Conservation (phyloP, 2,329 filamentous ascomycete species). For the Aspergillus glaucus region DNA sequence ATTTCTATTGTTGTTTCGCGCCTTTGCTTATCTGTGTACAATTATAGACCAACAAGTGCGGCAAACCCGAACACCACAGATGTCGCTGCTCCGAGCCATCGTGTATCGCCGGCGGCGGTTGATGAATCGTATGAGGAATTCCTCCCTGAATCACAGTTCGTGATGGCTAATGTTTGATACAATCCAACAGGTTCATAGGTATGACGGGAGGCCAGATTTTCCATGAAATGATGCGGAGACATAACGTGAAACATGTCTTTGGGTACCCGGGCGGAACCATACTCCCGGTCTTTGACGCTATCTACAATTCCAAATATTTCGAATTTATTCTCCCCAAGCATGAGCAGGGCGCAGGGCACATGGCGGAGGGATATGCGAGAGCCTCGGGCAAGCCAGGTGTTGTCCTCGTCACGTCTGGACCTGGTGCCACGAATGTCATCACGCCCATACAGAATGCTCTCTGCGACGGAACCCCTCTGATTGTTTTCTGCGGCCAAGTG, state of each 20-base stretch:
- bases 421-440: slow-evolving; percentile 87
- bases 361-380: slow-evolving; percentile 91
- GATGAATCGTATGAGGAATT: background rate
- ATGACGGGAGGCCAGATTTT: slow-evolving; percentile 88
- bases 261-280: slow-evolving; percentile 89
- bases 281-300: slow-evolving; percentile 91
- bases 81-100: background rate
- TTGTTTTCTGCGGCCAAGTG: slow-evolving; percentile 90
- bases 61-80: background rate
- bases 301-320: slow-evolving; percentile 91
- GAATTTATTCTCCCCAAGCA: slow-evolving; percentile 87
- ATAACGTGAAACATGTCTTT: slow-evolving; percentile 79
- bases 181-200: slow-evolving; percentile 62
- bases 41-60: background rate
- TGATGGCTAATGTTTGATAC: background rate
- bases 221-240: slow-evolving; percentile 89
- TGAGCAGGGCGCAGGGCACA: slow-evolving; percentile 88
- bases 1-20: background rate
- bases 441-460: slow-evolving; percentile 91
- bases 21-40: background rate
- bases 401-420: slow-evolving; percentile 88
- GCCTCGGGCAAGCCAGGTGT: slow-evolving; percentile 87
- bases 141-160: background rate
- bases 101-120: background rate
- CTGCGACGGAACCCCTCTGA: slow-evolving; percentile 85